These are phyloP conservation scores for Tylopilus plumbeoviolaceoides DNA, from an alignment of 768 basidiomycete genomes.

Conservation along the genomic window DNA sequence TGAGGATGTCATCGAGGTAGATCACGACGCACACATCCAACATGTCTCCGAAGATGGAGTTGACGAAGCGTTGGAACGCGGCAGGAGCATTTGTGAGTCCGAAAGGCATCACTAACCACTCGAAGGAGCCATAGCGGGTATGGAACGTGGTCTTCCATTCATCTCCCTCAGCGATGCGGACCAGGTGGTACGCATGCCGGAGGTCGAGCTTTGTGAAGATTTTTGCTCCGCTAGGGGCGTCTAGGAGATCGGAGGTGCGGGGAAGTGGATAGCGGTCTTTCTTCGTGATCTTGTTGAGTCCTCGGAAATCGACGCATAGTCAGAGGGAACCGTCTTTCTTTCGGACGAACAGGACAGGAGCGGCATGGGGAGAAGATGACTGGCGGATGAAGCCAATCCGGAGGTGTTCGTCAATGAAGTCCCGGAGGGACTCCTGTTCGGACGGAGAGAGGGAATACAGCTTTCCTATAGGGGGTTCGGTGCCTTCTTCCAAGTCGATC, in stretches of 20 bases:
- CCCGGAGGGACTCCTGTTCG: not conserved
- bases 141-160: not conserved
- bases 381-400: not conserved
- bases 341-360: not conserved
- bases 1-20: not conserved
- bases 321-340: not conserved
- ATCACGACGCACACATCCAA: not conserved
- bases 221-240: not conserved
- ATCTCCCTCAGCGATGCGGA: not conserved
- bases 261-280: not conserved
- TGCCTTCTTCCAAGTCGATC: not conserved
- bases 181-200: no score
- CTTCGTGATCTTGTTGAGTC: not conserved
- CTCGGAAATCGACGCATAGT: not conserved
- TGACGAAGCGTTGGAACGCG: not conserved
- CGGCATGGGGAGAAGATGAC: not conserved
- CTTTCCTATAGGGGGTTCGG: not conserved
- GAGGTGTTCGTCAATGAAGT: not conserved
- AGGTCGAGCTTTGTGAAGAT: no score
- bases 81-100: not conserved
- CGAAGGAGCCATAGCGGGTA: not conserved
- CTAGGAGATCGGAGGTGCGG: not conserved
- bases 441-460: not conserved
- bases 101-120: not conserved
- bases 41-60: not conserved